Evolutionary conservation across 2,329 filamentous ascomycete species (phyloP), one percentile per base, ranked within the genome.

Genomic region (Sporothrix dimorphospora): DNA sequence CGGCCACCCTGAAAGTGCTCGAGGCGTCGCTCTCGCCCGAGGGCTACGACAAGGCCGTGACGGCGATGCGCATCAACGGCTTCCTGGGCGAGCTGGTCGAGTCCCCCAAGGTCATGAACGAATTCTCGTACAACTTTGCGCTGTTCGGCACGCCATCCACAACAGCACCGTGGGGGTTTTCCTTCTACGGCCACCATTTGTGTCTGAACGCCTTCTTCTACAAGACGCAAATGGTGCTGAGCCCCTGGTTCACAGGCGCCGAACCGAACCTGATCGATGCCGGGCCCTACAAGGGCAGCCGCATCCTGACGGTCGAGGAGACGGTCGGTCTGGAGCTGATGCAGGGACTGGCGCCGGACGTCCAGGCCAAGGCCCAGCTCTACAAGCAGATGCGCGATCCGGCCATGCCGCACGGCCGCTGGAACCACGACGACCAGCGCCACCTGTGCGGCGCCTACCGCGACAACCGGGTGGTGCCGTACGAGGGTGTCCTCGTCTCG

Each of bases 381-480:
- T 94, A 87, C 79, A 84, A 85, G 70, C 75, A 83, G 0, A 84
- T 94, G 81, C 83, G 86, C 30, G 91, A 93, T 72, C 86, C 88
- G 0, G 84, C 81, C 0, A 93, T 94, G 91, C 88, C 86, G 2
- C 81, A 82, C 14, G 90, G 89, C 11, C 86, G 92, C 8, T 94
- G 92, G 92, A 94, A 94, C 79, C 90, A 90, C 75, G 91, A 94
- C 77, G 92, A 95, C 79, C 91, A 94, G 81, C 86, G 92, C 6
- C 92, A 94, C 77, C 79, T 94, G 4, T 93, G 91, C 78, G 92
- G 93, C 47, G 92, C 92, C 0, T 93, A 92, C 78, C 87, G 91
- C 14, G 92, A 95, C 77, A 96, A 95, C 79, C 86, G 92, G 12
- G 81, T 92, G 12, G 90, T 95, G 0, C 92, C 92, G 0, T 92